Evolutionary conservation across 2,329 filamentous ascomycete species (phyloP).

Genomic region (Cordyceps cicadae): DNA sequence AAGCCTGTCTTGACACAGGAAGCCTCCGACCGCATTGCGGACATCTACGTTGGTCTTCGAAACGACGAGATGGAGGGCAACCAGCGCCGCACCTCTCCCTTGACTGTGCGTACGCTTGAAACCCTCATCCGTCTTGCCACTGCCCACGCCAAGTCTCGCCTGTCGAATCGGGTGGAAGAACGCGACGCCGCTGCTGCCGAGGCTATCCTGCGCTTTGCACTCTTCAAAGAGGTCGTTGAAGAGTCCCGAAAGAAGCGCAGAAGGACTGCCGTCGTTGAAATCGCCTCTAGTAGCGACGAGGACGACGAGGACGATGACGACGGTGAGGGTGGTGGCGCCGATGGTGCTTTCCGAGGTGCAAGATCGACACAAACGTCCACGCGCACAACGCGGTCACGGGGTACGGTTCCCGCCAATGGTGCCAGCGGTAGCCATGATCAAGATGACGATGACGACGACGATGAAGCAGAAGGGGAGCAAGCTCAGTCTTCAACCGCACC

Average conservation of each 20-base stretch:
- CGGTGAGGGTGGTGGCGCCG: constrained; percentile 41
- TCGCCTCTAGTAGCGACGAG: constrained; percentile 51
- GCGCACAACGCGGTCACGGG: constrained; percentile 24
- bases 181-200: constrained; percentile 83
- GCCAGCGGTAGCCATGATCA: constrained; percentile 29
- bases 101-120: constrained; percentile 94
- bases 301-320: constrained; percentile 54
- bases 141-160: constrained; percentile 84
- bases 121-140: constrained; percentile 97
- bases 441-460: constrained; percentile 40
- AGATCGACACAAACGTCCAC: constrained; percentile 18
- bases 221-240: constrained; percentile 91
- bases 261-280: constrained; percentile 53
- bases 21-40: constrained; percentile 83
- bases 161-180: constrained; percentile 83
- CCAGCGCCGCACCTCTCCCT: constrained; percentile 83
- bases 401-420: constrained; percentile 18
- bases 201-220: constrained; percentile 80
- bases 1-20: constrained; percentile 87
- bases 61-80: constrained; percentile 96
- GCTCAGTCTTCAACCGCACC: constrained; percentile 31
- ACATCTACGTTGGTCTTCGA: constrained; percentile 82
- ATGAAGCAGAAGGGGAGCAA: constrained; percentile 45
- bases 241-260: constrained; percentile 78
- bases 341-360: constrained; percentile 48